Conservation (phyloP, 2,329 filamentous ascomycete genomes). For the Aspergillus eucalypticola region DNA sequence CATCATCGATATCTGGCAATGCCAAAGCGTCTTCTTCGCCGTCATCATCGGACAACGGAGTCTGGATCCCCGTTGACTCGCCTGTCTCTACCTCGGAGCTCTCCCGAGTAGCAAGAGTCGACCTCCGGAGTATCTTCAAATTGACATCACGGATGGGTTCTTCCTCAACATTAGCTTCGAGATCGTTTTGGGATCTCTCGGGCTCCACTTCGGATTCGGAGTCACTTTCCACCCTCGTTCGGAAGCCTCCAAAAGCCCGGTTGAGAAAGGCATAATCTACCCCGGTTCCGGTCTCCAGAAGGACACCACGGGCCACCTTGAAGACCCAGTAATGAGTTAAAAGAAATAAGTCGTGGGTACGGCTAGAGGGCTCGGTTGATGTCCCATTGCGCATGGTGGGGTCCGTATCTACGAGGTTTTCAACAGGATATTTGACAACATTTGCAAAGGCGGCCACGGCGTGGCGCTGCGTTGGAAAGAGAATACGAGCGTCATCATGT, state of each 20-base stretch:
- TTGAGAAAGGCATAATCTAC: constrained; percentile 61
- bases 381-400: constrained; percentile 24
- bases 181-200: constrained; percentile 51
- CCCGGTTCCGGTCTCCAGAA: constrained; percentile 58
- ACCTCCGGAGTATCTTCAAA: constrained; percentile 7
- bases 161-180: constrained; percentile 50
- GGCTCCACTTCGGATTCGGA: constrained; percentile 40
- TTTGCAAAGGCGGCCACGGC: constrained; percentile 60
- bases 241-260: constrained; percentile 62
- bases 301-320: constrained; percentile 59
- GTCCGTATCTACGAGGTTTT: constrained; percentile 48
- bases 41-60: constrained; percentile 6
- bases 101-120: neutral
- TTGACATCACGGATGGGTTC: constrained; percentile 37
- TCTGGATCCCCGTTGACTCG: constrained; percentile 25
- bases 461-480: constrained; percentile 55
- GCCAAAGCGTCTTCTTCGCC: neutral
- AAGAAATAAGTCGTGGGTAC: constrained; percentile 37
- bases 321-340: constrained; percentile 58
- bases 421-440: constrained; percentile 55
- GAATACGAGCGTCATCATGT: constrained; percentile 52
- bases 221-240: constrained; percentile 43
- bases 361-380: constrained; percentile 22
- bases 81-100: constrained; percentile 2
- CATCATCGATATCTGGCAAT: constrained; percentile 23